Evolutionary conservation across 1,284 basidiomycete genomes (phyloP), one percentile per base, ranked within the genome.

Genomic region (Rhodotorula glutinis): DNA sequence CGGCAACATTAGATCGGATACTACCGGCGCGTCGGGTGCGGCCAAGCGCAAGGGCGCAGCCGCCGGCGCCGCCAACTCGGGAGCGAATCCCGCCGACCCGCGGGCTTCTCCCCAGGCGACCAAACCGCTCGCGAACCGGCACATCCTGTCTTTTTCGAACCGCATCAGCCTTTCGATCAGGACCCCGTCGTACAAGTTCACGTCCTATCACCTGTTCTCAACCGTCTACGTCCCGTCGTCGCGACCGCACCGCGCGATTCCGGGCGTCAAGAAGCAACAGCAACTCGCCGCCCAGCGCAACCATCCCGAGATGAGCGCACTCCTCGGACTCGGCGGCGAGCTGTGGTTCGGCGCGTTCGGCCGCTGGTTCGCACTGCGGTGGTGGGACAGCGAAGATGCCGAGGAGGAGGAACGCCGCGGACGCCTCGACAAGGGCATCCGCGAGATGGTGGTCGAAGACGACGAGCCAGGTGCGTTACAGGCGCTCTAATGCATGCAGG

Each of bases 121-220:
- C 10, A 27, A 25, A 51, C 25, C 25, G 49, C 49, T 25, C n/a
- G 49, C 57, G 23, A 61, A 53, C 54, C 66, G 47, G 9, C 57
- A 74, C 66, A 53, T 77, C 76, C 51, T 83, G 83, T 58, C 85
- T 87, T 43, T 94, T 78, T 87, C 88, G 66, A 93, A 90, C 80
- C 88, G 91, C 71, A 91, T 93, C 65, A 88, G 91, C 41, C 86
- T 98, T 67, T 91, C 91, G 3, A 85, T 98, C 56, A 89, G 91
- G 67, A 98, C 94, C 2, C 93, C 94, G n/a, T 87, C 88, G 75
- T 92, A 93, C 78, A 85, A 88, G 71, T 89, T 92, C 77, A 88
- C 88, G 71, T 89, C 85, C 75, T 89, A 91, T 77, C 88, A 85
- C 44, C 82, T 97, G 67, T 88, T 93, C 78, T 92, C 92, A 60